phyloP scores from a whole-genome alignment of 352 stramenopile species.

The Pythium rhizo-oryzae region DNA sequence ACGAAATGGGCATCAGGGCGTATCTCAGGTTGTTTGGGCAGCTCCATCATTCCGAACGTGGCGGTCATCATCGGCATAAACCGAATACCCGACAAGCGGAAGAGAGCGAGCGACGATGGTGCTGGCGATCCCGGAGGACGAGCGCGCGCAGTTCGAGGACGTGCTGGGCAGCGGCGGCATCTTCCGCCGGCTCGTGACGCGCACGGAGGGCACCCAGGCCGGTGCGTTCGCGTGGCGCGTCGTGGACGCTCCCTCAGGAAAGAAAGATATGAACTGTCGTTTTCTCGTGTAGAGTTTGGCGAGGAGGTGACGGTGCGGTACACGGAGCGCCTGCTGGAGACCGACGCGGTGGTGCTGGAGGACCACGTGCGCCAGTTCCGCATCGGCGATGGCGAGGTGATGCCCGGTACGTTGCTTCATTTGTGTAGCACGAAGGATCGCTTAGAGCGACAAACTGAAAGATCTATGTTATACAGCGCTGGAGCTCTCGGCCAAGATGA shows the following conservation, averaged over 20 bases:
- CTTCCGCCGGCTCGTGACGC: constrained; percentile 64
- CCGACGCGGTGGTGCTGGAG: constrained; percentile 37
- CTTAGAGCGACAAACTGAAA: background rate
- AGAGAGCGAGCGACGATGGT: constrained; percentile 21
- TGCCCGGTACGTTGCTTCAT: constrained; percentile 78
- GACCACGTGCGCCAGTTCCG: constrained; percentile 74
- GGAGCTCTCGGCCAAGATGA: constrained; percentile 79
- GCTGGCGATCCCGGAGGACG: constrained; percentile 35
- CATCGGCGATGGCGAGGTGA: constrained; percentile 80
- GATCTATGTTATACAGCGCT: constrained; percentile 39
- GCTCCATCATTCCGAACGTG: no score
- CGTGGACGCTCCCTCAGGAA: no score
- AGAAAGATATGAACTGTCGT: background rate
- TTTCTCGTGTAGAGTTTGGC: constrained; percentile 61
- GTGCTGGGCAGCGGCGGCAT: constrained; percentile 80
- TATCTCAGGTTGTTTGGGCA: background rate
- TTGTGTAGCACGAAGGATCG: no score
- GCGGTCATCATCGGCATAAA: background rate
- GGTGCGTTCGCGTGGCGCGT: constrained; percentile 37
- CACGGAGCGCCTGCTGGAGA: constrained; percentile 57
- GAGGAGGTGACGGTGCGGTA: constrained; percentile 79
- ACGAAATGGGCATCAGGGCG: background rate
- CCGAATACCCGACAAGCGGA: background rate
- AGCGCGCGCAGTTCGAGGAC: constrained; percentile 71
- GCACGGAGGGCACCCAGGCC: constrained; percentile 66